phyloP scores from a whole-genome alignment of 345 rosid genomes.

The Microthlaspi erraticum region DNA sequence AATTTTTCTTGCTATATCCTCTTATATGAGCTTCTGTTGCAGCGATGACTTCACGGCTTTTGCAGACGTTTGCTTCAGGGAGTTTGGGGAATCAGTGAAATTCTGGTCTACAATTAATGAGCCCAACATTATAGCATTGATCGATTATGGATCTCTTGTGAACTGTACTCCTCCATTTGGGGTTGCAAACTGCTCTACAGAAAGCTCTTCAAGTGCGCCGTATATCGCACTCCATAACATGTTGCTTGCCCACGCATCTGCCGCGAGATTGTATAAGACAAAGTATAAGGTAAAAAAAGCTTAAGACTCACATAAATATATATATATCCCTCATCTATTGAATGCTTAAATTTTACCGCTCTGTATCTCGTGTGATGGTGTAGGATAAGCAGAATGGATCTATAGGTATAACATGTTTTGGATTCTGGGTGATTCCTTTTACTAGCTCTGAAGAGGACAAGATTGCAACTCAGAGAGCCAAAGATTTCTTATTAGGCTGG shows the following conservation, averaged over 20 bases:
- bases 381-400: slow-evolving; percentile 55
- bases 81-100: slow-evolving; percentile 63
- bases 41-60: slow-evolving; percentile 72
- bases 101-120: slow-evolving; percentile 74
- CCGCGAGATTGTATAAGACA: slow-evolving; percentile 54
- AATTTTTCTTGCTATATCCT: neutral
- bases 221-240: slow-evolving; percentile 63
- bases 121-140: no score
- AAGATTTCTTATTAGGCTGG: slow-evolving; percentile 54
- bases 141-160: slow-evolving; percentile 44
- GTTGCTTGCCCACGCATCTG: slow-evolving; percentile 65
- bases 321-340: neutral
- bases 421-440: slow-evolving; percentile 44
- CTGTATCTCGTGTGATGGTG: neutral
- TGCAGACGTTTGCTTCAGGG: slow-evolving; percentile 70
- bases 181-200: slow-evolving; percentile 36
- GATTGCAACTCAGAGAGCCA: slow-evolving; percentile 48
- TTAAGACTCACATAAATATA: no score
- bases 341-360: neutral
- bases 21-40: slow-evolving; percentile 34
- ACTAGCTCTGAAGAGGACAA: slow-evolving; percentile 52
- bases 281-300: slow-evolving; percentile 78
- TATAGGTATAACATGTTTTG: slow-evolving; percentile 47
- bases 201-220: slow-evolving; percentile 71
- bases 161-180: slow-evolving; percentile 49